Percentiles rank a stretch among this genome's conserved stretches.
Conservation (phyloP, 2,329 filamentous ascomycete species). For the Pseudogymnoascus sp. region DNA sequence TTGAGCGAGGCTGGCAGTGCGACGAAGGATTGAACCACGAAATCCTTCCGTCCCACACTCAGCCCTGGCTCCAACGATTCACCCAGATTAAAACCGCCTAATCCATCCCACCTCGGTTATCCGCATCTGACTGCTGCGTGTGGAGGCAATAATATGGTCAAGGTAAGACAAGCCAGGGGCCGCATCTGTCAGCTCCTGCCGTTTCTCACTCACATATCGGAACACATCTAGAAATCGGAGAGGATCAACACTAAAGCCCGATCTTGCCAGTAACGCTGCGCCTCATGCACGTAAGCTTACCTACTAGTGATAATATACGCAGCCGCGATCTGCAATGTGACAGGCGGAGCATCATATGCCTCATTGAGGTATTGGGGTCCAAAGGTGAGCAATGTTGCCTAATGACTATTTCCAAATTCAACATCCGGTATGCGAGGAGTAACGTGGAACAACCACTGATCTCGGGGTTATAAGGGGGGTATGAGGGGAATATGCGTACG, state of each 20-base stretch:
- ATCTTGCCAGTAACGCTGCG: not conserved
- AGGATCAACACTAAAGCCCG: not conserved
- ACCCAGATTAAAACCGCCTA: not conserved
- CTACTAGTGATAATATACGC: not conserved
- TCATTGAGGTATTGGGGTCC: not conserved
- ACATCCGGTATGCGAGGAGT: not conserved
- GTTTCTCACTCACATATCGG: not conserved
- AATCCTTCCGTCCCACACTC: not conserved
- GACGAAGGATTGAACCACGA: not conserved
- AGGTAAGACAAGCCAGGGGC: not conserved
- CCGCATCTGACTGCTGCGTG: not conserved
- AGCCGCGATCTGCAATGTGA: not conserved
- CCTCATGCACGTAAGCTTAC: conserved; percentile 1
- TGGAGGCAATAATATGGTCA: not conserved
- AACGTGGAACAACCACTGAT: not conserved
- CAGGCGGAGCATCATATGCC: not conserved
- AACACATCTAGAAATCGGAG: not conserved
- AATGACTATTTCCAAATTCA: not conserved
- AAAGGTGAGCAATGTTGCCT: not conserved
- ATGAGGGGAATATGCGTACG: not conserved
- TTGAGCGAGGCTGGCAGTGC: not conserved
- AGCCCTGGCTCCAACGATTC: not conserved
- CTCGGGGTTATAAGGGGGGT: not conserved
- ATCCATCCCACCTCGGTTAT: not conserved
- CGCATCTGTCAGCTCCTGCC: not conserved